These are phyloP conservation scores for Penicillium occitanis DNA, from an alignment of 2,329 filamentous ascomycete genomes.

Conservation along the genomic window DNA sequence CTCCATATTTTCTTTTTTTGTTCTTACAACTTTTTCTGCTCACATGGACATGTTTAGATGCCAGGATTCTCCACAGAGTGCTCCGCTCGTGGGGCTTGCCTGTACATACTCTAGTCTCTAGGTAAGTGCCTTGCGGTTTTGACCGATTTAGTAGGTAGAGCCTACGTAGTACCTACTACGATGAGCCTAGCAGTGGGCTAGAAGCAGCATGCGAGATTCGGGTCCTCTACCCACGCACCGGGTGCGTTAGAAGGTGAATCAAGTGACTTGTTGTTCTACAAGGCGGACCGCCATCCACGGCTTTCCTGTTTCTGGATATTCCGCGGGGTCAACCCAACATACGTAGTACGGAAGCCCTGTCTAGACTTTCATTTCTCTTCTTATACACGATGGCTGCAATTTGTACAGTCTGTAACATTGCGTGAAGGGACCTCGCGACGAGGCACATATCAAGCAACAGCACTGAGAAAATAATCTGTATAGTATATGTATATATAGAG, in stretches of 20 bases:
- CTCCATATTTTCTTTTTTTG: neutral
- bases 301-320: conserved; percentile 13
- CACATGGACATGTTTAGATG: conserved; percentile 28
- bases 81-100: conserved; percentile 12
- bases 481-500: neutral
- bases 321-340: neutral
- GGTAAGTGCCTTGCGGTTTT: neutral
- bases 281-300: conserved; percentile 4
- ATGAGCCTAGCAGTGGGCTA: neutral
- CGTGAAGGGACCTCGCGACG: neutral
- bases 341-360: neutral
- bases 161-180: neutral
- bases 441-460: neutral
- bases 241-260: neutral
- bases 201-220: neutral
- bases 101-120: neutral
- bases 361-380: neutral
- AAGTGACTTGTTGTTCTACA: neutral
- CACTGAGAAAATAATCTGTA: no score
- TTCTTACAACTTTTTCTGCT: conserved; percentile 26
- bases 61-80: conserved; percentile 16
- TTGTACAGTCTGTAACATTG: neutral
- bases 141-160: neutral
- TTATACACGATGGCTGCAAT: neutral
- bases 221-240: neutral